Percentiles rank a stretch among this genome's conserved stretches.
Evolutionary conservation across 73 alveolate genomes (phyloP).

Genomic region (Breviolum minutum): DNA sequence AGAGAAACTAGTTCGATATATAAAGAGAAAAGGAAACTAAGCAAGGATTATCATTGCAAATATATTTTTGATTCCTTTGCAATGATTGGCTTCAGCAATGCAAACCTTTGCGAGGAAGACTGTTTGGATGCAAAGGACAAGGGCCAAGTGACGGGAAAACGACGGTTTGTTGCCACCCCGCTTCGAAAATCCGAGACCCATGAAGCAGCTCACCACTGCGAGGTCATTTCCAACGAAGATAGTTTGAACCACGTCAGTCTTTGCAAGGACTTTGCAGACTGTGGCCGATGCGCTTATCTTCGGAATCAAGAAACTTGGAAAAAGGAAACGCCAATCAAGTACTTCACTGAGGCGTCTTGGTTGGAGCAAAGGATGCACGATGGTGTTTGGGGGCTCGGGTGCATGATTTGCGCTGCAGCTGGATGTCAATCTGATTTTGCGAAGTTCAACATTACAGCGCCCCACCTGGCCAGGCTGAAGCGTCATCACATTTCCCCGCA

Average conservation of each 20-base stretch:
- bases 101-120: too few relatives aligned
- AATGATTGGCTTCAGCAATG: too few relatives aligned
- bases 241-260: not conserved
- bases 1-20: too few relatives aligned
- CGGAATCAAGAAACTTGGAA: not conserved
- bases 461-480: not conserved
- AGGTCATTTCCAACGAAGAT: not conserved
- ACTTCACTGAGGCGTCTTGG: not conserved
- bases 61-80: too few relatives aligned
- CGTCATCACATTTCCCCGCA: not conserved
- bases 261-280: not conserved
- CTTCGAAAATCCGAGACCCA: too few relatives aligned
- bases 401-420: not conserved
- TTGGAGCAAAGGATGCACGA: not conserved
- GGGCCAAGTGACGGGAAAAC: too few relatives aligned
- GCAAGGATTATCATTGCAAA: too few relatives aligned
- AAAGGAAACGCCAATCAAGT: not conserved
- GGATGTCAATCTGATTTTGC: not conserved
- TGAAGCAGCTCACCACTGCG: too few relatives aligned
- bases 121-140: too few relatives aligned
- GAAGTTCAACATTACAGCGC: not conserved
- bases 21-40: too few relatives aligned
- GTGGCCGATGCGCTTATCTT: not conserved
- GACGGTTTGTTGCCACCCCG: too few relatives aligned
- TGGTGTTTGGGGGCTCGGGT: slow-evolving; percentile 18